Conservation (phyloP, 108 stramenopile genomes). For the Pseudonitzschia pungens region DNA sequence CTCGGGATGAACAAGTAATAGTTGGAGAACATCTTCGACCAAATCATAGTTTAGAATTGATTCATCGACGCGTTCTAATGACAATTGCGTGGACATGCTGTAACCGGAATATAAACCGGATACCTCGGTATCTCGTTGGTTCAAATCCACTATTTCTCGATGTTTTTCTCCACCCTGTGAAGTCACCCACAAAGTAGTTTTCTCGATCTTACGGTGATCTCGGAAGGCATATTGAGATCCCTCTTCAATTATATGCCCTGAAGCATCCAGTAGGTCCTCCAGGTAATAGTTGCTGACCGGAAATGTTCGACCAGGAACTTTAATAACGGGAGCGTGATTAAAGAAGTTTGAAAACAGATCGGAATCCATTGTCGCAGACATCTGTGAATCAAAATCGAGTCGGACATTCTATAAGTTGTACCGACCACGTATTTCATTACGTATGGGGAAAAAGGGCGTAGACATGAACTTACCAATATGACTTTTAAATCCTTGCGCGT, state of each 20-base stretch:
- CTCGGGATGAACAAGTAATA: slow-evolving; percentile 47
- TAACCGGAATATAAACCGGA: slow-evolving; percentile 61
- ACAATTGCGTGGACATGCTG: slow-evolving; percentile 58
- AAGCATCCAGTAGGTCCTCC: slow-evolving; percentile 87
- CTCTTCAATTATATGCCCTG: slow-evolving; percentile 78
- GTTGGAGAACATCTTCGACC: slow-evolving; percentile 64
- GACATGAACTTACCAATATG: slow-evolving; percentile 47
- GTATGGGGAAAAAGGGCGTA: neutral
- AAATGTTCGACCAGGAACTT: slow-evolving; percentile 83
- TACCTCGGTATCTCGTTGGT: slow-evolving; percentile 31
- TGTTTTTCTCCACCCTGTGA: slow-evolving; percentile 64
- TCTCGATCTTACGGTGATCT: slow-evolving; percentile 29
- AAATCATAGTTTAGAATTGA: slow-evolving; percentile 70
- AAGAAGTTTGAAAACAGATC: slow-evolving; percentile 77
- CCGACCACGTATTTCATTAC: neutral
- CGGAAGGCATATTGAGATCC: slow-evolving; percentile 65
- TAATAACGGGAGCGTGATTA: slow-evolving; percentile 65
- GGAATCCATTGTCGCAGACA: slow-evolving; percentile 92
- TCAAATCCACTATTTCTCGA: slow-evolving; percentile 56
- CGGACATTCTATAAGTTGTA: neutral
- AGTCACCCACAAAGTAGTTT: slow-evolving; percentile 54
- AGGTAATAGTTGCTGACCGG: slow-evolving; percentile 71
- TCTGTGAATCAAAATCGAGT: slow-evolving; percentile 31
- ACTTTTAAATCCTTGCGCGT: slow-evolving; percentile 70
- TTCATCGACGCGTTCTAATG: slow-evolving; percentile 79